A percentile compares a stretch with the other conserved stretches of the same genome.
Evolutionary conservation across 2,329 filamentous ascomycete species (phyloP).

Genomic region (Aspergillus floridensis): DNA sequence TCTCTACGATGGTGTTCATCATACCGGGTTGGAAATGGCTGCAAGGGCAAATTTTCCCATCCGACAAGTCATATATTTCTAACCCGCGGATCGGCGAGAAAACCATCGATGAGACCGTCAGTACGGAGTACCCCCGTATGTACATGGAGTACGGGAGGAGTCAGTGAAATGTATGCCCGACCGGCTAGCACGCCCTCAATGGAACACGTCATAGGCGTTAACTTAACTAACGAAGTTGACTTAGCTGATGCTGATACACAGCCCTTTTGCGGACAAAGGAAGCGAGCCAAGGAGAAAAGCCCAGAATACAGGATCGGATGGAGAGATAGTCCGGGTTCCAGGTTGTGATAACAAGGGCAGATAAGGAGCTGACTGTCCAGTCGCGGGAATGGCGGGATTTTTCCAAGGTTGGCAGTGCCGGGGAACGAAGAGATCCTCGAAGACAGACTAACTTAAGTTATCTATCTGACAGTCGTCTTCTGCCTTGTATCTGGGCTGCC

Average conservation of each 20-base stretch:
- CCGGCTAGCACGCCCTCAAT: not conserved
- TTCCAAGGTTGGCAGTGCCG: not conserved
- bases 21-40: not conserved
- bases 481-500: no score
- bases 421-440: not conserved
- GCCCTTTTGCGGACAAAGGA: not conserved
- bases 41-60: not conserved
- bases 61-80: not conserved
- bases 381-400: not conserved
- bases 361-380: not conserved
- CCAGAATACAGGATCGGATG: not conserved
- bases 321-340: no score
- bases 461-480: no score
- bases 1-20: not conserved
- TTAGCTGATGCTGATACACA: not conserved
- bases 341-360: no score
- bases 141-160: not conserved
- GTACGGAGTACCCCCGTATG: not conserved
- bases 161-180: slow-evolving; percentile 1
- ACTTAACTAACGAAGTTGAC: no score
- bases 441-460: no score
- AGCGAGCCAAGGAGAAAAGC: not conserved
- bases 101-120: not conserved
- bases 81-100: not conserved
- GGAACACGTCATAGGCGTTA: not conserved